Percentiles rank a stretch among this genome's conserved stretches.
These are phyloP conservation scores for Backusella sp. DNA, from an alignment of 192 early-diverging fungal genomes.

Conservation along the genomic window DNA sequence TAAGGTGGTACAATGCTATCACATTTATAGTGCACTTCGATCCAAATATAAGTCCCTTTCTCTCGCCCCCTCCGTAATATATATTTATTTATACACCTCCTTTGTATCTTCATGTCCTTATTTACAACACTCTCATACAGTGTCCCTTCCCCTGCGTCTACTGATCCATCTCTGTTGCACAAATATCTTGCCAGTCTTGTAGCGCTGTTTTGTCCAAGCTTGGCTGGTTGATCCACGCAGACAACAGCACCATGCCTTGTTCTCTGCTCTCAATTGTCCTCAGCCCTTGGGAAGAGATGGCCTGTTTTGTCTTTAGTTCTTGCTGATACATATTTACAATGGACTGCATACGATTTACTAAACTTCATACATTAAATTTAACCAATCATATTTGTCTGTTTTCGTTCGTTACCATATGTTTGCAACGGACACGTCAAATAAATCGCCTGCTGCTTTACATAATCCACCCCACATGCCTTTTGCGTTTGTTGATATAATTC, in stretches of 20 bases:
- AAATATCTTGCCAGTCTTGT: slow-evolving; percentile 29
- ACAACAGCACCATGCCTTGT: slow-evolving; percentile 30
- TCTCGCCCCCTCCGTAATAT: neutral
- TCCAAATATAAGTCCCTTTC: neutral
- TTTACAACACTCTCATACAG: neutral
- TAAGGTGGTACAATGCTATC: neutral
- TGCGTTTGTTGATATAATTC: neutral
- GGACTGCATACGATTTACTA: slow-evolving; percentile 8
- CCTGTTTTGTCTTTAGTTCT: slow-evolving; percentile 23
- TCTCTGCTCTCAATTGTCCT: slow-evolving; percentile 14
- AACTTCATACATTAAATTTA: neutral
- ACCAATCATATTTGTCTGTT: neutral
- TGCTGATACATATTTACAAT: slow-evolving; percentile 27
- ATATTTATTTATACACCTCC: neutral
- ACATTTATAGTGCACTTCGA: neutral
- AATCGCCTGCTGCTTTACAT: neutral
- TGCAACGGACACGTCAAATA: slow-evolving; percentile 29
- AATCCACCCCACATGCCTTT: neutral
- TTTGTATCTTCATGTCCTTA: neutral
- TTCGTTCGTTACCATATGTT: slow-evolving; percentile 17
- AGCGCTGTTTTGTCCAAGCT: slow-evolving; percentile 10
- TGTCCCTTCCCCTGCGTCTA: neutral
- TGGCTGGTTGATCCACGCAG: slow-evolving; percentile 36
- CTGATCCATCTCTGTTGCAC: slow-evolving; percentile 17
- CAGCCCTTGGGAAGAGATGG: slow-evolving; percentile 10